Evolutionary conservation across 495 filamentous ascomycete species (phyloP).

Genomic region (Podospora fimiseda): DNA sequence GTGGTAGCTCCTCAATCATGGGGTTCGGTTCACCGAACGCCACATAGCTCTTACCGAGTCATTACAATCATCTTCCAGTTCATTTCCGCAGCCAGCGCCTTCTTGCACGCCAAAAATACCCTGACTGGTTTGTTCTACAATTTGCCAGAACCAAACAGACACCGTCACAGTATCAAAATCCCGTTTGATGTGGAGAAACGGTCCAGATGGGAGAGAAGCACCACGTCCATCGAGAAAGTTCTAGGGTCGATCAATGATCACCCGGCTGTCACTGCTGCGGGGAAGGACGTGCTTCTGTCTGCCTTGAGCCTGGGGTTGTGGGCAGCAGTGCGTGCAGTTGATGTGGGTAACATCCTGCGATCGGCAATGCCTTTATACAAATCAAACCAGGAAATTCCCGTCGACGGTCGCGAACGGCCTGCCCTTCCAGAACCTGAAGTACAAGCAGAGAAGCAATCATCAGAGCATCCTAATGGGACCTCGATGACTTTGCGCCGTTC

Average conservation of each 20-base stretch:
- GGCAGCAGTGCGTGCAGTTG: slow-evolving; percentile 44
- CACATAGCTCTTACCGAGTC: slow-evolving; percentile 33
- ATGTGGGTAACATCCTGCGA: slow-evolving; percentile 35
- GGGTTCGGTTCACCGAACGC: slow-evolving; percentile 33
- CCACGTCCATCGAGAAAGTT: slow-evolving; percentile 37
- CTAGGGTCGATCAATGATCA: slow-evolving; percentile 39
- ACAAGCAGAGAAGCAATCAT: not conserved
- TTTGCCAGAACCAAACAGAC: slow-evolving; percentile 36
- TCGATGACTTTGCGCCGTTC: not conserved
- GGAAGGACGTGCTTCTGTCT: slow-evolving; percentile 47
- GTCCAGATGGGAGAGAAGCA: slow-evolving; percentile 33
- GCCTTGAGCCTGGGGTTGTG: slow-evolving; percentile 46
- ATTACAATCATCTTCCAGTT: slow-evolving; percentile 37
- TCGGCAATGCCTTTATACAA: slow-evolving; percentile 17
- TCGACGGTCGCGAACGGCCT: not conserved
- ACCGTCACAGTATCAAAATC: slow-evolving; percentile 38
- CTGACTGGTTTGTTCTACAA: slow-evolving; percentile 32
- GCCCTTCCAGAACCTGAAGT: not conserved
- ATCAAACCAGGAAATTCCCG: slow-evolving; percentile 2
- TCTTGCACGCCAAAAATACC: slow-evolving; percentile 36
- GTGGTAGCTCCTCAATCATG: slow-evolving; percentile 36
- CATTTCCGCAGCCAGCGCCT: slow-evolving; percentile 29
- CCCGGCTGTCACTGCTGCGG: slow-evolving; percentile 42
- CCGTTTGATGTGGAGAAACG: slow-evolving; percentile 39
- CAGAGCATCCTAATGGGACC: not conserved